Evolutionary conservation across 495 filamentous ascomycete genomes (phyloP).

Genomic region (Lasiosphaeris hirsuta): DNA sequence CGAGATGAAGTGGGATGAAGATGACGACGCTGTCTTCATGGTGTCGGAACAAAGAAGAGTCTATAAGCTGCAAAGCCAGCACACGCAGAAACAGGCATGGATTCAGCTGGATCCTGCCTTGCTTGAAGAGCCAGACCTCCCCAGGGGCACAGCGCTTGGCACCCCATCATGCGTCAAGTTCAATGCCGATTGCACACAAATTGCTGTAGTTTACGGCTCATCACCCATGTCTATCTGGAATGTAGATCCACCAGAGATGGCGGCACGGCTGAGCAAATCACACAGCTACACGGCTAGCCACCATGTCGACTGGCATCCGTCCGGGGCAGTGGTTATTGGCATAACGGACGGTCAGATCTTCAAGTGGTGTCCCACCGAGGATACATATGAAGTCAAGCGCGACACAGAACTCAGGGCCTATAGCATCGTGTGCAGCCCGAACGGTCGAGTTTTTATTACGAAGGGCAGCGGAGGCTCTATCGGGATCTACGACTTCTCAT

Average conservation of each 20-base stretch:
- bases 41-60: not conserved
- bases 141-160: not conserved
- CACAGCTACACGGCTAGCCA: not conserved
- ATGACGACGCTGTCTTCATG: constrained; percentile 6
- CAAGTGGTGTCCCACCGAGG: not conserved
- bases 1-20: constrained; percentile 1
- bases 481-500: constrained; percentile 4
- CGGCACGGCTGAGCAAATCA: constrained; percentile 1
- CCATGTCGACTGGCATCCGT: constrained; percentile 6
- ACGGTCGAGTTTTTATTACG: constrained; percentile 2
- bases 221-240: constrained; percentile 9
- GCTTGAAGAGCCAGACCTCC: constrained; percentile 2
- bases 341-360: not conserved
- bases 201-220: constrained; percentile 1
- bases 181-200: constrained; percentile 6
- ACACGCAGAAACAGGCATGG: not conserved
- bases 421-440: constrained; percentile 3
- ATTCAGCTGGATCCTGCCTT: not conserved
- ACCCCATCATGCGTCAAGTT: constrained; percentile 2
- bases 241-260: not conserved
- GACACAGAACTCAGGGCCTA: not conserved
- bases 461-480: not conserved
- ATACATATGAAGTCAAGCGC: not conserved
- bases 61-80: not conserved
- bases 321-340: not conserved